Evolutionary conservation across 306 rosid species (phyloP).

Genomic region (Ceratonia siliqua): DNA sequence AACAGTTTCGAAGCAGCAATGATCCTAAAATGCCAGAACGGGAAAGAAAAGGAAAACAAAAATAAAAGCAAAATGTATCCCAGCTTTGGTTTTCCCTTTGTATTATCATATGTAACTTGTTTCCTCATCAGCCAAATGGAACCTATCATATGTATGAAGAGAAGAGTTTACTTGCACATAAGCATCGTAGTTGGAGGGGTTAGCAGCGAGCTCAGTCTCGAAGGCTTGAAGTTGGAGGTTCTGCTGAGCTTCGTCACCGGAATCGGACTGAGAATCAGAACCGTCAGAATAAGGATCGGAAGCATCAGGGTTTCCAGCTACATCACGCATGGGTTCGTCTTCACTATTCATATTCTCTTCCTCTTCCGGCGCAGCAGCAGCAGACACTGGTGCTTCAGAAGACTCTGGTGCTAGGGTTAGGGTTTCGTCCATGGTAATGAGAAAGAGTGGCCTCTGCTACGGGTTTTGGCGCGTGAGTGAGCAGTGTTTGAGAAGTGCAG

Average conservation of each 20-base stretch:
- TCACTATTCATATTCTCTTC: not conserved
- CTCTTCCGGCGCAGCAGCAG: not conserved
- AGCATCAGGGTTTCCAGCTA: not conserved
- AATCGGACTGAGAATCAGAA: slow-evolving; percentile 41
- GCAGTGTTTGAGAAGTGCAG: not conserved
- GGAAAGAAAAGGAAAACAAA: not conserved
- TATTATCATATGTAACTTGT: not conserved
- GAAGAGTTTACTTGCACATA: slow-evolving; percentile 54
- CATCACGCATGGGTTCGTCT: slow-evolving; percentile 9
- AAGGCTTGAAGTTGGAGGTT: slow-evolving; percentile 64
- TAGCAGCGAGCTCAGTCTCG: slow-evolving; percentile 56
- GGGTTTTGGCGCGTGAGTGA: not conserved
- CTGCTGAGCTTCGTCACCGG: slow-evolving; percentile 67
- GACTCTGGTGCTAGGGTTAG: slow-evolving; percentile 12
- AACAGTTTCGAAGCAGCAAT: not conserved
- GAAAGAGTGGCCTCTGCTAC: not conserved
- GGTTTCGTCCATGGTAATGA: slow-evolving; percentile 43
- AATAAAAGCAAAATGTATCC: not conserved
- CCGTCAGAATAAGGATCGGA: slow-evolving; percentile 29
- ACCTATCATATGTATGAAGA: not conserved
- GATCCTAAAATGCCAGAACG: not conserved
- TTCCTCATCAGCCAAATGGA: slow-evolving; percentile 7
- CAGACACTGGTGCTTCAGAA: slow-evolving; percentile 18
- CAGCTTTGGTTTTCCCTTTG: not conserved
- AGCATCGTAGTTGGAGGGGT: slow-evolving; percentile 76